phyloP scores from a whole-genome alignment of 2,329 filamentous ascomycete genomes.

The Botrytis byssoidea region DNA sequence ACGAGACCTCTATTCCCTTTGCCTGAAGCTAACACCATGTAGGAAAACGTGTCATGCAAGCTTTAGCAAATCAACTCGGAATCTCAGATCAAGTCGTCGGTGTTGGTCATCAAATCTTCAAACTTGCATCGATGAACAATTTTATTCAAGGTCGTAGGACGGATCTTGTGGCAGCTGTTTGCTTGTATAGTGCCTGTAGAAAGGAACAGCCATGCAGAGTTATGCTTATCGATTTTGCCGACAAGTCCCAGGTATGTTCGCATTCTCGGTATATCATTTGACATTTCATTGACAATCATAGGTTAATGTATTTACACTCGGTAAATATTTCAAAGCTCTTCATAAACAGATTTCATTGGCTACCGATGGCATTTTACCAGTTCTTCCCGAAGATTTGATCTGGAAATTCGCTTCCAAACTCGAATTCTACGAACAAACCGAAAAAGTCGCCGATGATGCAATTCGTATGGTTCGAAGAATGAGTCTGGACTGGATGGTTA shows the following conservation, averaged over 20 bases:
- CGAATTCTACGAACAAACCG: conserved; percentile 80
- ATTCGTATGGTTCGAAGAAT: conserved; percentile 86
- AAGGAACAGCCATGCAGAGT: conserved; percentile 75
- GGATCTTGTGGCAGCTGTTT: conserved; percentile 83
- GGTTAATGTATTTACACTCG: conserved; percentile 90
- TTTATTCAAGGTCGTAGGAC: conserved; percentile 85
- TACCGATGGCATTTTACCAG: conserved; percentile 62
- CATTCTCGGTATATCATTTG: neutral
- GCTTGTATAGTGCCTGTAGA: conserved; percentile 85
- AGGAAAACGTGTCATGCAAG: conserved; percentile 54
- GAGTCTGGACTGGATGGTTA: conserved; percentile 96
- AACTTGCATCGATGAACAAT: conserved; percentile 69
- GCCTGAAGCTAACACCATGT: neutral
- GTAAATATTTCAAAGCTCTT: conserved; percentile 83
- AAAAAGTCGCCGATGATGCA: conserved; percentile 84
- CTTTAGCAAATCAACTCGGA: conserved; percentile 59
- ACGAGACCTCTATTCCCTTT: neutral
- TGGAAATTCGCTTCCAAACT: conserved; percentile 87
- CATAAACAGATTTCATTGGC: conserved; percentile 69
- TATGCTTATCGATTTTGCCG: conserved; percentile 94
- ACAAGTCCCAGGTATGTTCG: conserved; percentile 58
- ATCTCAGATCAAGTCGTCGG: conserved; percentile 63
- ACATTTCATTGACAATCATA: conserved; percentile 29
- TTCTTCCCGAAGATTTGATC: conserved; percentile 87
- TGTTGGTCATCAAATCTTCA: conserved; percentile 70